A percentile compares a stretch with the other conserved stretches of the same genome.
These are phyloP conservation scores for Magnaporthiopsis poae DNA, from an alignment of 2,329 filamentous ascomycete genomes.

Conservation along the genomic window DNA sequence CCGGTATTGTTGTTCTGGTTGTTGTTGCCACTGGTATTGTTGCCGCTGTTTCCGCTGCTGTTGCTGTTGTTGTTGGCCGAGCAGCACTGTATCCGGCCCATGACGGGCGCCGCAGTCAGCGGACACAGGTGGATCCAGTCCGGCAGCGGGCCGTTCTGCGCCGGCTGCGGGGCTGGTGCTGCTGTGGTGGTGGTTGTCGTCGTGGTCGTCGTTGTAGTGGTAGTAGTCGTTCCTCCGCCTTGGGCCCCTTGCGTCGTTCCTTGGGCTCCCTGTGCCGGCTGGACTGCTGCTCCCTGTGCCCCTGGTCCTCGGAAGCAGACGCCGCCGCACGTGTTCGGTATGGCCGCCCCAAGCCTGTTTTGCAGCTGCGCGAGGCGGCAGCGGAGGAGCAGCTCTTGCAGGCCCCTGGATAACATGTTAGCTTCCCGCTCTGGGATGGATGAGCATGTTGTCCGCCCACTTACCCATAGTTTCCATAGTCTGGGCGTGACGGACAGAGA, in stretches of 20 bases:
- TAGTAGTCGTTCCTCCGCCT: neutral
- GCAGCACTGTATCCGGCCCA: constrained; percentile 1
- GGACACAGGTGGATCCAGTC: constrained; percentile 6
- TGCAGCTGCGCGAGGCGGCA: neutral
- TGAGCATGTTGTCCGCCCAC: neutral
- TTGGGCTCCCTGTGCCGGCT: neutral
- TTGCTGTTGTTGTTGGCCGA: neutral
- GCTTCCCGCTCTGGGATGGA: neutral
- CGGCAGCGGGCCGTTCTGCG: constrained; percentile 1
- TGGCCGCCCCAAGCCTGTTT: constrained; percentile 3
- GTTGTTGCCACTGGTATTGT: neutral
- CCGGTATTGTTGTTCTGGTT: neutral
- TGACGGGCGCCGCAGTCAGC: neutral
- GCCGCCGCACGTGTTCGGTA: constrained; percentile 7
- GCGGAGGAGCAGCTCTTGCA: neutral
- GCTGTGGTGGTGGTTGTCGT: neutral
- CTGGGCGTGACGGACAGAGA: neutral
- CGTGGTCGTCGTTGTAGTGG: neutral
- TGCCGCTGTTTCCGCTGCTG: neutral
- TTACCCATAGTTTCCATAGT: neutral
- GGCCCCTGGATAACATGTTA: neutral
- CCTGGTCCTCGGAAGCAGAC: constrained; percentile 2
- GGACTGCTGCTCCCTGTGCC: neutral
- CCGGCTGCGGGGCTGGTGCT: neutral
- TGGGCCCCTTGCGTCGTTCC: neutral